A percentile compares a stretch with the other conserved stretches of the same genome.
Conservation (phyloP, 345 rosid species). For the Aurinia saxatilis region DNA sequence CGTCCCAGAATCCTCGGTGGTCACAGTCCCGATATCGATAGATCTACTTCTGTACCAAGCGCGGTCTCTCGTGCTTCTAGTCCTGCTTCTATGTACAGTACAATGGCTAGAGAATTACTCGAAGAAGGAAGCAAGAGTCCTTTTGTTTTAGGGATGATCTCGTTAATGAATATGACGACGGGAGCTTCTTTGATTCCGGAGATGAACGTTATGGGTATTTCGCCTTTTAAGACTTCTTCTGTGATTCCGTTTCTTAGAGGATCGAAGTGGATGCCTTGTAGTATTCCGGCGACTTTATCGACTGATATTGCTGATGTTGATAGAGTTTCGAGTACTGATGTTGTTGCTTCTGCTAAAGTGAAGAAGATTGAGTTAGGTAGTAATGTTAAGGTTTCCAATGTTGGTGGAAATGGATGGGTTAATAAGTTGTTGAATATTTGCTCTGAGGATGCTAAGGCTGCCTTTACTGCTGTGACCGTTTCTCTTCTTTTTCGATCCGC, state of each 20-base stretch:
- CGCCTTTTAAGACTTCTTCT: constrained; percentile 52
- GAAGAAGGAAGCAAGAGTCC: constrained; percentile 39
- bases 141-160: constrained; percentile 43
- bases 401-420: constrained; percentile 47
- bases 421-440: constrained; percentile 44
- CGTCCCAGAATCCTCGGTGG: constrained; percentile 40
- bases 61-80: background rate
- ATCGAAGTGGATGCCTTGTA: constrained; percentile 71
- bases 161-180: constrained; percentile 44
- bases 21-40: constrained; percentile 38
- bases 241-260: constrained; percentile 61
- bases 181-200: constrained; percentile 28
- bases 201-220: constrained; percentile 39
- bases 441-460: constrained; percentile 87
- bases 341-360: constrained; percentile 17
- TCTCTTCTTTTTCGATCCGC: constrained; percentile 64
- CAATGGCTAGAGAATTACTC: constrained; percentile 43
- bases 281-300: constrained; percentile 31
- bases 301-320: constrained; percentile 38
- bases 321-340: constrained; percentile 39
- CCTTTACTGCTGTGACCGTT: constrained; percentile 73
- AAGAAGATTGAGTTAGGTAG: constrained; percentile 30
- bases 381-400: constrained; percentile 16
- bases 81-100: constrained; percentile 31
- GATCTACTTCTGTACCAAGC: constrained; percentile 8